These are phyloP conservation scores for Albizia julibrissin DNA, from an alignment of 306 rosid species.

Conservation along the genomic window DNA sequence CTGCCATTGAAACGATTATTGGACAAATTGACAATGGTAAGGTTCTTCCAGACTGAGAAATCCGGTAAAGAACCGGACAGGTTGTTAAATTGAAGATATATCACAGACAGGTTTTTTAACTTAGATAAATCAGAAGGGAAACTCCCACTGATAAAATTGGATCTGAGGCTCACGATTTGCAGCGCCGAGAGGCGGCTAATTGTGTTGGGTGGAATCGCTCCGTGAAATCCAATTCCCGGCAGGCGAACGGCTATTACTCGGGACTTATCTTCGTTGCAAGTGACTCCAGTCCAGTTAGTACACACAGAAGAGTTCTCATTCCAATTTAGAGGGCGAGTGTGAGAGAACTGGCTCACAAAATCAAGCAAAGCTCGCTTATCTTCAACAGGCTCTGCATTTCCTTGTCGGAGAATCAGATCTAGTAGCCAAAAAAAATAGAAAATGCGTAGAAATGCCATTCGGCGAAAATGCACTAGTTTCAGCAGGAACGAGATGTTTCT, in stretches of 20 bases:
- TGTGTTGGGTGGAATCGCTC: conserved; percentile 69
- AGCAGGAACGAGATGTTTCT: conserved; percentile 54
- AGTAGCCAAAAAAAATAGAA: conserved; percentile 42
- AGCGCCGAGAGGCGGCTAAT: conserved; percentile 63
- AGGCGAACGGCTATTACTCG: conserved; percentile 60
- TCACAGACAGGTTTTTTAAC: conserved; percentile 64
- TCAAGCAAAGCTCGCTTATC: conserved; percentile 80
- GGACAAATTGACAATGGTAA: conserved; percentile 62
- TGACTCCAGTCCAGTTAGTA: conserved; percentile 73
- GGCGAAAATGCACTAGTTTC: conserved; percentile 13
- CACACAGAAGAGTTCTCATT: conserved; percentile 54
- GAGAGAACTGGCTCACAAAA: conserved; percentile 57
- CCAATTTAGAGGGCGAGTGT: conserved; percentile 75
- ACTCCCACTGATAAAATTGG: conserved; percentile 62
- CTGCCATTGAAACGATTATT: conserved; percentile 64
- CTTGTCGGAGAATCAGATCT: conserved; percentile 44
- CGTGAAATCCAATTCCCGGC: conserved; percentile 78
- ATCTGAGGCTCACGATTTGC: conserved; percentile 73
- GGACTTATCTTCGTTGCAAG: conserved; percentile 57
- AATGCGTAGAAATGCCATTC: conserved; percentile 40
- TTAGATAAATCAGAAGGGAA: conserved; percentile 68
- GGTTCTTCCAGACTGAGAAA: conserved; percentile 75
- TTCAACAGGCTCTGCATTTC: conserved; percentile 64
- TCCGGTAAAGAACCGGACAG: conserved; percentile 75
- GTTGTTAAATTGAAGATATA: conserved; percentile 80